Base-by-base conservation (phyloP, 805 yeast genomes). In the Candida gorgasii region DNA sequence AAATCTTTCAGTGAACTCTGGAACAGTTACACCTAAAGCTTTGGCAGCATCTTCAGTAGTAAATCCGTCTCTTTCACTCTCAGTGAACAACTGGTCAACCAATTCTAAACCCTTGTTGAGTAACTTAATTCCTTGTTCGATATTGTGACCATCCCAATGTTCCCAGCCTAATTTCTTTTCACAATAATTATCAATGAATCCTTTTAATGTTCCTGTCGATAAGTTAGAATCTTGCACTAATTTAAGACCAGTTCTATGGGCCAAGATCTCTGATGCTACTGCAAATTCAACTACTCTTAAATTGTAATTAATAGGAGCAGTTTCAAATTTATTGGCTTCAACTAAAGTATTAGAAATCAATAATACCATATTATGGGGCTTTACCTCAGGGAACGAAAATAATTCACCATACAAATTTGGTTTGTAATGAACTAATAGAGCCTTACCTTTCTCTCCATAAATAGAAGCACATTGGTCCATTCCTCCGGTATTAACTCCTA, bases 401-500 rank as follows among this genome's bases (percentile, higher is more conserved):
- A 86, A 76, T 23, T 72, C 63, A 1, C 80, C 87, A 26, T 57
- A 63, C 36, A 84, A 65, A 46, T 67, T 58, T 2, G 90, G 89
- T 46, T 73, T 70, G 63, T 83, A 84, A 49, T 76, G 77, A 14
- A 84, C 78, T 49, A 75, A 72, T 42, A 83, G 61, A 1, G 83
- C 84, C 48, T 83, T 78, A 45, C 69, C 72, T 31, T 61, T 63
- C 52, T 75, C 79, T 15, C 89, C 89, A 49, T 75, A 82, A 17
- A 84, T 72, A 0, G 85, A 78, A 3, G 89, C 89, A 37, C 84
- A 75, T 62, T 84, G 89, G 57, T 84, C 89, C 85, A 84, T 78
- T 29, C 89, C 89, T n/a, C 89, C 90, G 26, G 83, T 79, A 57
- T 80, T 83, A 40, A 84, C 85, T 26, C 89, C 89, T 27, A 84